Evolutionary conservation across 345 rosid genomes (phyloP).

Genomic region (Orychophragmus violaceus): DNA sequence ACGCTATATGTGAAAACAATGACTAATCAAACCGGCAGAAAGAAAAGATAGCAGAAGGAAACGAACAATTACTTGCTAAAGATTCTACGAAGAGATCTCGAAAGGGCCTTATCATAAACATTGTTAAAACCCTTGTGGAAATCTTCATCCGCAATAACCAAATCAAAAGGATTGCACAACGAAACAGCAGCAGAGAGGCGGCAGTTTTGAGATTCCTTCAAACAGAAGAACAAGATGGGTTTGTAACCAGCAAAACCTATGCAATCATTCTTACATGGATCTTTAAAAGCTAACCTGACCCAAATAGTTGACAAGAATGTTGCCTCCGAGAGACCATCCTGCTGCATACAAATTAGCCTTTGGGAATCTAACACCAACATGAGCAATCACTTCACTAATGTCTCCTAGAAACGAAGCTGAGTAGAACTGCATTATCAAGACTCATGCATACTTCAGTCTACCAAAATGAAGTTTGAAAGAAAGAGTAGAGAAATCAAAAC

Average conservation of each 20-base stretch:
- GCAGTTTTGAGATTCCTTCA: conserved; percentile 65
- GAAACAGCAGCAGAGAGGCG: conserved; percentile 77
- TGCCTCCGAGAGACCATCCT: conserved; percentile 97
- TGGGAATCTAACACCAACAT: conserved; percentile 57
- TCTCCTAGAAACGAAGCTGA: conserved; percentile 96
- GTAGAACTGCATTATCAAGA: conserved; percentile 69
- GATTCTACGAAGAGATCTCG: conserved; percentile 57
- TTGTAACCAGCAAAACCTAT: not conserved
- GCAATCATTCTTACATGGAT: not conserved
- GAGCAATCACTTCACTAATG: conserved; percentile 57
- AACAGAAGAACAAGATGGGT: not conserved
- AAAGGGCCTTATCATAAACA: conserved; percentile 74
- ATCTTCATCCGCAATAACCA: conserved; percentile 85
- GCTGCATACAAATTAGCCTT: conserved; percentile 75
- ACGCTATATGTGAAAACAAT: not conserved
- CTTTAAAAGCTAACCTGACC: conserved; percentile 49
- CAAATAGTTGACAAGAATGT: conserved; percentile 83
- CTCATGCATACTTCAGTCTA: conserved; percentile 12
- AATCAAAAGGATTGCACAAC: conserved; percentile 89
- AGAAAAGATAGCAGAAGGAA: not conserved
- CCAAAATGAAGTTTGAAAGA: no score
- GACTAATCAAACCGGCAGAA: conserved; percentile 4
- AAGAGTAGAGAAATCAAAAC: no score
- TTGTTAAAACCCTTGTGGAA: conserved; percentile 88
- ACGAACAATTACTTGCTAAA: conserved; percentile 50